Conservation (phyloP, 2,329 filamentous ascomycete species). For the Trichophyton verrucosum region DNA sequence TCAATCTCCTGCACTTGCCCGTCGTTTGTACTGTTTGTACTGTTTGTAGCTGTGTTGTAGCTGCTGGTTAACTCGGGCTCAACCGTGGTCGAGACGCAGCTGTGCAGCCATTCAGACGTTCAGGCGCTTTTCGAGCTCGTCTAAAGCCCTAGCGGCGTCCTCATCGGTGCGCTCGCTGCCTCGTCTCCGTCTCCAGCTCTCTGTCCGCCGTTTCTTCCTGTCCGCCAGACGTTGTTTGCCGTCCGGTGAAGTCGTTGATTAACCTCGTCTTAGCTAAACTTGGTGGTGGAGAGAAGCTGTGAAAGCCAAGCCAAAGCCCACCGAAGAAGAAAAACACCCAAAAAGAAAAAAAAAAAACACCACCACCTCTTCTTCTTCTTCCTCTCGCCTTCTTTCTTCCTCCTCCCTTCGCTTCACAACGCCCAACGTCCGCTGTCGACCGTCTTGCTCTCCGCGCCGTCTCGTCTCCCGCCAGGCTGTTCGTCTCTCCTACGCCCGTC, state of each 20-base stretch:
- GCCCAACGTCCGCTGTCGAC: too few species aligned
- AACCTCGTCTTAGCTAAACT: background rate
- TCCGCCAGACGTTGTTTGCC: too few species aligned
- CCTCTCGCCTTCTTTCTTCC: background rate
- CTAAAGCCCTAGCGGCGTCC: background rate
- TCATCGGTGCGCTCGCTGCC: background rate
- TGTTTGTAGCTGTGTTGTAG: background rate
- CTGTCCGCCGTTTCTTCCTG: slow-evolving; percentile 6
- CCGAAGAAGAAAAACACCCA: slow-evolving; percentile 9
- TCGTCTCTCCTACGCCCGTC: background rate
- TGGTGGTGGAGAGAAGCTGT: background rate
- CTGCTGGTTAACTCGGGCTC: background rate
- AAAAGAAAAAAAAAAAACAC: slow-evolving; percentile 1
- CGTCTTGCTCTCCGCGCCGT: background rate
- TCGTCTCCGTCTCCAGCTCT: background rate
- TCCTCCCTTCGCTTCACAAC: too few species aligned
- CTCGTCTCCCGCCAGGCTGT: background rate
- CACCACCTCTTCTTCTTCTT: background rate
- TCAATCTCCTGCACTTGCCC: background rate
- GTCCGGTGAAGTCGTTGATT: too few species aligned
- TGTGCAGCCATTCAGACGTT: background rate
- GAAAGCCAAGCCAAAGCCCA: background rate
- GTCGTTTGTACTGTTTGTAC: background rate
- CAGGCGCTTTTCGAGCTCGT: background rate
- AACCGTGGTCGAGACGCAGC: background rate